phyloP scores from a whole-genome alignment of 2,329 filamentous ascomycete species.

The Colletotrichum sidae region DNA sequence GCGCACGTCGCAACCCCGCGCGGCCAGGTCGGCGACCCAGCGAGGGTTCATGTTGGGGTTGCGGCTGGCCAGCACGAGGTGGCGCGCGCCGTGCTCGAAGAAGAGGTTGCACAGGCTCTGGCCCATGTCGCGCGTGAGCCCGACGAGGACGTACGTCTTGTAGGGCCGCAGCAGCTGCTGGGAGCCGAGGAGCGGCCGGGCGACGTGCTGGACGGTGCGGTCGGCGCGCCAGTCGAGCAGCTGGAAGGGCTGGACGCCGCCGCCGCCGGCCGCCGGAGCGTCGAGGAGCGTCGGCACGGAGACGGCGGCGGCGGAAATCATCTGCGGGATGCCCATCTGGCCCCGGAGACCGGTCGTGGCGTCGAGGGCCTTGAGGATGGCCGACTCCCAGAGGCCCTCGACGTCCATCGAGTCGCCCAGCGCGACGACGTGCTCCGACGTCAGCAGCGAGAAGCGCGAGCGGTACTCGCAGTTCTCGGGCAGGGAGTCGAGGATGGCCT shows the following conservation, averaged over 20 bases:
- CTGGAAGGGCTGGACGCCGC: conserved; percentile 41
- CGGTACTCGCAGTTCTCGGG: conserved; percentile 45
- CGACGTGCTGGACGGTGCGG: conserved; percentile 41
- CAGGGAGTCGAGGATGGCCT: conserved; percentile 40
- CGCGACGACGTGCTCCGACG: conserved; percentile 14
- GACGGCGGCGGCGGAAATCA: conserved; percentile 7
- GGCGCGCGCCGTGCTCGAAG: conserved; percentile 47
- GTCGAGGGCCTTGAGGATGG: conserved; percentile 38
- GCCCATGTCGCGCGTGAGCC: conserved; percentile 48
- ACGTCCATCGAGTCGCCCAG: conserved; percentile 25
- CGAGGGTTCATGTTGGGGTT: conserved; percentile 44
- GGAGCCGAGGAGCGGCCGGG: conserved; percentile 41
- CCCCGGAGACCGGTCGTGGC: conserved; percentile 16
- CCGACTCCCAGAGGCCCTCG: conserved; percentile 40
- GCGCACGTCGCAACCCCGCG: conserved; percentile 34
- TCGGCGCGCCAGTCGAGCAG: conserved; percentile 54
- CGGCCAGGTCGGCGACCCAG: conserved; percentile 36
- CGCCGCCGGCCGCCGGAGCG: neutral
- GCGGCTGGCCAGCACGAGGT: conserved; percentile 51
- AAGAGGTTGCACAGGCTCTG: conserved; percentile 51
- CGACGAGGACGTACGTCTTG: conserved; percentile 49
- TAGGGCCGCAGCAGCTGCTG: conserved; percentile 43
- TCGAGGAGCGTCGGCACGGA: conserved; percentile 44
- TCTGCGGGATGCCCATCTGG: neutral
- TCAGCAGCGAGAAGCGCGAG: conserved; percentile 37